A percentile compares a stretch with the other conserved stretches of the same genome.
These are phyloP conservation scores for Ganoderma multipileum DNA, from an alignment of 1,284 basidiomycete genomes.

Conservation along the genomic window DNA sequence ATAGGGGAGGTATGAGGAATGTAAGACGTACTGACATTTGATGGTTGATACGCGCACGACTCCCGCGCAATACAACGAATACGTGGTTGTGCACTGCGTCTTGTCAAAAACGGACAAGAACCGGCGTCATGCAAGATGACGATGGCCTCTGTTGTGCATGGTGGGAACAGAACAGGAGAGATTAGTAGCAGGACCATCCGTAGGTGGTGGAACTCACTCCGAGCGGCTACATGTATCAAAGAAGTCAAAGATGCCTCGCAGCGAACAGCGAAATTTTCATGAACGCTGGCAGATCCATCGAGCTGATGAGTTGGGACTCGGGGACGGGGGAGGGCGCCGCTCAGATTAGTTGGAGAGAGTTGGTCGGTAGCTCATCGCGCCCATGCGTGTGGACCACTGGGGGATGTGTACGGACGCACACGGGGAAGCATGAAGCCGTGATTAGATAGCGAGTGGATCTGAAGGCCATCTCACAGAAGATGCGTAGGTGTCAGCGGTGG, in stretches of 20 bases:
- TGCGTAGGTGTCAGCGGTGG: conserved; percentile 3
- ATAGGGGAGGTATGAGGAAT: background rate
- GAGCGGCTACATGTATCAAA: conserved; percentile 9
- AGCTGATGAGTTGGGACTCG: conserved; percentile 6
- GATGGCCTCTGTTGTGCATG: background rate
- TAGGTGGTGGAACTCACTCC: conserved; percentile 7
- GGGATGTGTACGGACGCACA: conserved; percentile 3
- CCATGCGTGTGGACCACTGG: background rate
- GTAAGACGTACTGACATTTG: background rate
- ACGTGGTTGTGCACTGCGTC: background rate
- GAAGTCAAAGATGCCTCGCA: conserved; percentile 2
- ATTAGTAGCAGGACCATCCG: background rate
- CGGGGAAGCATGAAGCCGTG: conserved; percentile 10
- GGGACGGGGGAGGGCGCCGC: background rate
- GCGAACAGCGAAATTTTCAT: conserved; percentile 6
- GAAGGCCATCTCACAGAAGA: conserved; percentile 19
- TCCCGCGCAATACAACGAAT: background rate
- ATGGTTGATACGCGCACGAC: background rate
- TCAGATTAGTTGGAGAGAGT: background rate
- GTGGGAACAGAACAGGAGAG: background rate
- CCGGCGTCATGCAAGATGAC: background rate
- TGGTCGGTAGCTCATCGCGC: background rate
- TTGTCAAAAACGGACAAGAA: background rate
- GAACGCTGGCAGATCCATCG: conserved; percentile 10
- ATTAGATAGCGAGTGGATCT: conserved; percentile 5